A percentile compares a stretch with the other conserved stretches of the same genome.
These are phyloP conservation scores for Rhodotorula diobovata DNA, from an alignment of 768 basidiomycete genomes.

Conservation along the genomic window DNA sequence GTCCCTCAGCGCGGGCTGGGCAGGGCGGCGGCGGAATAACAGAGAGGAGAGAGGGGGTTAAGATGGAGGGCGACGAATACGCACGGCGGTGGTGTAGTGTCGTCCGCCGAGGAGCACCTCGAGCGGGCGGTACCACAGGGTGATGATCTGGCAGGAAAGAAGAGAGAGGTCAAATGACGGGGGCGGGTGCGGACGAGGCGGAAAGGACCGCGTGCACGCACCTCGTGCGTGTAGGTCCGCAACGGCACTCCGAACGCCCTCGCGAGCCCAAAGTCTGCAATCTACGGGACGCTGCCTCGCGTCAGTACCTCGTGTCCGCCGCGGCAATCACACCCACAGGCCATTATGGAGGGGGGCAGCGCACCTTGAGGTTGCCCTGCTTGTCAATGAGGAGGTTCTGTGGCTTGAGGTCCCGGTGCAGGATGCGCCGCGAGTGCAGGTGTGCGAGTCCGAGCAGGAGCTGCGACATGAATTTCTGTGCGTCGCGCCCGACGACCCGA, in stretches of 20 bases:
- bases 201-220: conserved; percentile 49
- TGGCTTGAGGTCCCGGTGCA: conserved; percentile 80
- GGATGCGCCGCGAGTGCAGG: conserved; percentile 89
- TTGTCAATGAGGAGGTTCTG: conserved; percentile 92
- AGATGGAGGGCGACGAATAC: background rate
- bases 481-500: no score
- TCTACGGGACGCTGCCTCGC: background rate
- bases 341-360: background rate
- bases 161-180: background rate
- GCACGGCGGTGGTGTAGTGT: conserved; percentile 59
- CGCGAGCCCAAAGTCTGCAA: conserved; percentile 89
- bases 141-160: conserved; percentile 71
- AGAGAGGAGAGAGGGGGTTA: background rate
- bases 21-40: no score
- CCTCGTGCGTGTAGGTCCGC: conserved; percentile 97
- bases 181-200: background rate
- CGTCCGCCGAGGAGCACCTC: conserved; percentile 92
- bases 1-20: background rate
- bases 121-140: conserved; percentile 97
- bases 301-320: no score
- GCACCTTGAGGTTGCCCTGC: conserved; percentile 79
- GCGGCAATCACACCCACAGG: no score
- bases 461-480: conserved; percentile 91
- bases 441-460: conserved; percentile 84
- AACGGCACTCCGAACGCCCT: conserved; percentile 96